Evolutionary conservation across 345 rosid genomes (phyloP), one percentile per base, ranked within the genome.

Genomic region (Salix koriyanagi): DNA sequence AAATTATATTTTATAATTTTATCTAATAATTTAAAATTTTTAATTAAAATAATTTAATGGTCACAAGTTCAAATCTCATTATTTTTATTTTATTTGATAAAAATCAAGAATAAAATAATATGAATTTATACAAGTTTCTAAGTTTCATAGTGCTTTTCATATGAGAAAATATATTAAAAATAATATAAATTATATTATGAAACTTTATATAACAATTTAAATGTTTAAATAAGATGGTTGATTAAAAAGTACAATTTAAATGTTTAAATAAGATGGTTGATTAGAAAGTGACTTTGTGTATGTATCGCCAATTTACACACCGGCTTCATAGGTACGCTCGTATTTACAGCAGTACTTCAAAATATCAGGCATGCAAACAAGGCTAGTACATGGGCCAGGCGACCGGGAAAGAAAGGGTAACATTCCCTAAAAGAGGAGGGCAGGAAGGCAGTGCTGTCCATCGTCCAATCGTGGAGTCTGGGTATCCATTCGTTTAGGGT

Each of bases 391-490:
- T 32, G 50, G 60, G 8, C 25, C 39, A 39, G 32, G 48, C 7
- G 37, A 37, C 12, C 3, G 68, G 5, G 11, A 77, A 46, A 15
- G 11, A 77, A 39, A 15, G 41, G 79, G 78, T 18, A 60, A 73
- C 46, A 37, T 61, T 71, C 67, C 75, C 25, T 68, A 61, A 65
- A 78, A 83, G 78, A 68, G 83, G 75, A 80, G 74, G 77, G 65
- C 76, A 75, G 9, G 60, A 52, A 23, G 61, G 26, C 26, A 3
- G 62, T n/a, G 10, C 2, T 11, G 46, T 42, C 46, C 26, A n/a
- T 6, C 30, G 76, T 78, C 81, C 77, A 28, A 75, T 76, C 76
- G 81, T 82, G 85, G 81, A 79, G 79, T 73, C 16, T 34, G 72
- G 84, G 68, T 46, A 42, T 67, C 75, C 80, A 78, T 39, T 34